These are phyloP conservation scores for Senecio squalidus DNA, from an alignment of 140 eudicot genomes.

Conservation along the genomic window DNA sequence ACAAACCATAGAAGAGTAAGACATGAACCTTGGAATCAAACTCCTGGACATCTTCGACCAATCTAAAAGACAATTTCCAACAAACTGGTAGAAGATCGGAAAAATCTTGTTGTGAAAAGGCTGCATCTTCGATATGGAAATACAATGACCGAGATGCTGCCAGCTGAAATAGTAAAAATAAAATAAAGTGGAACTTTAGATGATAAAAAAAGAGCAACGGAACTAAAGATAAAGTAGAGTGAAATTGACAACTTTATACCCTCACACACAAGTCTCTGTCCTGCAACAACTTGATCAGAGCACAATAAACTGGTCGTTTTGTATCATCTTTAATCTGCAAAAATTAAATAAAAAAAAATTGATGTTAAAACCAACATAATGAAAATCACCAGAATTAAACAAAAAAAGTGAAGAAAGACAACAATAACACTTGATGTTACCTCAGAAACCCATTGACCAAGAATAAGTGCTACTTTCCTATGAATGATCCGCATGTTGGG, in stretches of 20 bases:
- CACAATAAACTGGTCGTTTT: constrained; percentile 86
- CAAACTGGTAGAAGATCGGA: constrained; percentile 84
- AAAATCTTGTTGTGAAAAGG: constrained; percentile 81
- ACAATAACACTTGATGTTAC: constrained; percentile 31
- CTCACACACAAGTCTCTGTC: constrained; percentile 88
- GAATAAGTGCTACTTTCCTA: constrained; percentile 94
- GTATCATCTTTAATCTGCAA: constrained; percentile 89
- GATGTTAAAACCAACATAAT: not conserved
- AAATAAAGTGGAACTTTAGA: not conserved
- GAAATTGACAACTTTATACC: constrained; percentile 39
- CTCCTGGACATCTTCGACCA: constrained; percentile 90
- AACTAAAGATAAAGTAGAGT: not conserved
- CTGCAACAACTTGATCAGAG: constrained; percentile 83
- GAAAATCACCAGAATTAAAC: not conserved
- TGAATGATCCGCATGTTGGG: constrained; percentile 96
- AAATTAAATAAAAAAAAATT: not conserved
- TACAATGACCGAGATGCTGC: constrained; percentile 87
- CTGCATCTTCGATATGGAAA: constrained; percentile 94
- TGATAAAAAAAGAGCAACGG: not conserved
- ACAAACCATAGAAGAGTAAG: not conserved
- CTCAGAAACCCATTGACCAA: constrained; percentile 99
- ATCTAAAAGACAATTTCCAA: constrained; percentile 81
- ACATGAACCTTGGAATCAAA: constrained; percentile 81
- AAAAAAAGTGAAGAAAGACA: not conserved
- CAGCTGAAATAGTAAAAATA: constrained; percentile 44